Evolutionary conservation across 306 rosid species (phyloP).

Genomic region (Rubus idaeus): DNA sequence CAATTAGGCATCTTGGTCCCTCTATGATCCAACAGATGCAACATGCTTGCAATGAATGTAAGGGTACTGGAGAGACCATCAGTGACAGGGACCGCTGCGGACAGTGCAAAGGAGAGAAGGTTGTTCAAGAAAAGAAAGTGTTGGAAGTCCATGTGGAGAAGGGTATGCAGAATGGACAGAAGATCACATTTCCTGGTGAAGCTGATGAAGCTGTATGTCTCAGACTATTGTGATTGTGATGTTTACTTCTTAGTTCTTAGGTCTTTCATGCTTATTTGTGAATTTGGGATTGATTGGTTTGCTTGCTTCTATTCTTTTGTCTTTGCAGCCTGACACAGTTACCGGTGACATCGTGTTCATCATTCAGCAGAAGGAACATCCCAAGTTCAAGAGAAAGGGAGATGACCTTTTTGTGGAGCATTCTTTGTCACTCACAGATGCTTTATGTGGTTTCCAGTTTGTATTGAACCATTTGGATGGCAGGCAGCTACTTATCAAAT

Average conservation of each 20-base stretch:
- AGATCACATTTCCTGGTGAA: conserved; percentile 87
- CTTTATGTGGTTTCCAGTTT: conserved; percentile 75
- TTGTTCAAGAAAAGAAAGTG: conserved; percentile 77
- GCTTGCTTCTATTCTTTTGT: neutral
- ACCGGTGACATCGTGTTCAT: conserved; percentile 83
- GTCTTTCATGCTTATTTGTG: neutral
- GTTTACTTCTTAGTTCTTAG: neutral
- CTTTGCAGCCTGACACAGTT: conserved; percentile 70
- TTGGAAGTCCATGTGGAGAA: conserved; percentile 79
- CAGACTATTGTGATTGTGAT: no score
- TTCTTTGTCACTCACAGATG: conserved; percentile 61
- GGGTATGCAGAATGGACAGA: conserved; percentile 89
- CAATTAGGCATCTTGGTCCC: conserved; percentile 74
- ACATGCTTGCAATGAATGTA: conserved; percentile 83
- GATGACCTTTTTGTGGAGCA: conserved; percentile 80
- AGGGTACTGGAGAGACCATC: conserved; percentile 87
- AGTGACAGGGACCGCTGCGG: conserved; percentile 69
- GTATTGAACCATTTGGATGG: conserved; percentile 65
- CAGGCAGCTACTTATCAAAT: conserved; percentile 59
- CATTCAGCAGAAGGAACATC: conserved; percentile 76
- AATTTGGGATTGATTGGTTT: conserved; percentile 16
- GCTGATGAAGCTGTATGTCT: conserved; percentile 77
- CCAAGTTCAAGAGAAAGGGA: conserved; percentile 68
- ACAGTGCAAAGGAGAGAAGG: conserved; percentile 84
- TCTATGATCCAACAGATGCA: conserved; percentile 90